Evolutionary conservation across 2,329 filamentous ascomycete species (phyloP).

Genomic region (Ophiostoma sp.): DNA sequence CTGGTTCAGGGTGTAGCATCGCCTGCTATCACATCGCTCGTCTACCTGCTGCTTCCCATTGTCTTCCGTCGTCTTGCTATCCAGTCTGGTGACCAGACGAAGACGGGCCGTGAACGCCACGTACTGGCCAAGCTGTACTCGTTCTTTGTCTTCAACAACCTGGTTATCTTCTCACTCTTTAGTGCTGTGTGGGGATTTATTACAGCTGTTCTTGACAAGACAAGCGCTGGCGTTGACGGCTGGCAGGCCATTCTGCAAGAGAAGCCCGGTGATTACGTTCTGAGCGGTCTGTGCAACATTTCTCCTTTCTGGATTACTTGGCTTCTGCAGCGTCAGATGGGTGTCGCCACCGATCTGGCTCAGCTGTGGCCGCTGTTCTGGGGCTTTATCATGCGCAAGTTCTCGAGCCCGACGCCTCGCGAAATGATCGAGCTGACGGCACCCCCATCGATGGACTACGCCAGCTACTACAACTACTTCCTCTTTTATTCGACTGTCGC

Average conservation of each 20-base stretch:
- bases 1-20: conserved; percentile 88
- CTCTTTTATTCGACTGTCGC: conserved; percentile 89
- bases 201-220: conserved; percentile 56
- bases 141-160: conserved; percentile 97
- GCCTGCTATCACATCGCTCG: conserved; percentile 77
- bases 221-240: conserved; percentile 52
- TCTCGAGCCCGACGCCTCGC: conserved; percentile 80
- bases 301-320: conserved; percentile 94
- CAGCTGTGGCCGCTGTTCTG: conserved; percentile 80
- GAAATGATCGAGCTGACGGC: conserved; percentile 90
- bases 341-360: conserved; percentile 87
- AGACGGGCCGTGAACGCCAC: conserved; percentile 86
- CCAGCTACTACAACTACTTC: conserved; percentile 97
- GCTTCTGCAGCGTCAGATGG: conserved; percentile 85
- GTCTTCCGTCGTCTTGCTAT: conserved; percentile 85
- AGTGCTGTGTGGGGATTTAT: conserved; percentile 74
- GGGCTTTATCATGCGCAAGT: conserved; percentile 78
- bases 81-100: conserved; percentile 80
- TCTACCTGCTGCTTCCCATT: conserved; percentile 83
- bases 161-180: conserved; percentile 90
- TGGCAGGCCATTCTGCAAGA: conserved; percentile 64
- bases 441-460: conserved; percentile 88
- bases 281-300: conserved; percentile 67
- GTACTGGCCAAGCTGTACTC: conserved; percentile 85
- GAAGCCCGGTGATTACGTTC: conserved; percentile 58